Evolutionary conservation across 2,329 filamentous ascomycete species (phyloP), one percentile per base, ranked within the genome.

Genomic region (Aspergillus pseudoviridinutans): DNA sequence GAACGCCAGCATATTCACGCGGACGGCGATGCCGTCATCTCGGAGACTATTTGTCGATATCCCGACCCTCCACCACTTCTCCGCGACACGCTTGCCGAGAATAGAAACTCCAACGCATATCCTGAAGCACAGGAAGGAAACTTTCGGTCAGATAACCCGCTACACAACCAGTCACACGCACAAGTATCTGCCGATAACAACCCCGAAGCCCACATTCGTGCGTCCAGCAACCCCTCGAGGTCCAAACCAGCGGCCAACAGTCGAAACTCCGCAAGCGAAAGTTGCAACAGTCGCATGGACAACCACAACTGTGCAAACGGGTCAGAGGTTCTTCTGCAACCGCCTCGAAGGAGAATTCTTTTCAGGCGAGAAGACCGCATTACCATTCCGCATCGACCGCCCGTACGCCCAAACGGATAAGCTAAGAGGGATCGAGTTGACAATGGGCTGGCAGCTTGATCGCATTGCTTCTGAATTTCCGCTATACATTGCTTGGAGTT

Each of bases 1-100:
- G 32, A 32, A 47, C 27, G 25, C 27, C 49, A 51, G 29, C 54
- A 32, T 52, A 47, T 56, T 25, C 49, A 47, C 9, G 24, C 24
- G 38, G 54, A 56, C 41, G 44, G n/a, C 20, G 22, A 46, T 47
- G 8, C 27, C 3, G 25, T 49, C 35, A n/a, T 51, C 27, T 32
- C 49, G 14, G 49, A 38, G 27, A 50, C 42, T 12, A 53, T 49
- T 56, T 61, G 54, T 51, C 24, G 25, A 56, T 60, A 60, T 58
- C 58, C 54, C 47, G 25, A 56, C 17, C 54, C 49, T 24, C 49
- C 54, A 51, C 54, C 38, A 32, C 14, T 38, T 46, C 49, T 56
- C 7, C 14, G 49, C 32, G 49, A 47, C 25, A 27, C 28, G 24
- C 49, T n/a, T 47, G 49, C 9, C 3, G 49, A 51, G 32, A 25